Percentiles rank a stretch among this genome's conserved stretches.
Evolutionary conservation across 2,329 filamentous ascomycete genomes (phyloP).

Genomic region (Boeremia exigua): DNA sequence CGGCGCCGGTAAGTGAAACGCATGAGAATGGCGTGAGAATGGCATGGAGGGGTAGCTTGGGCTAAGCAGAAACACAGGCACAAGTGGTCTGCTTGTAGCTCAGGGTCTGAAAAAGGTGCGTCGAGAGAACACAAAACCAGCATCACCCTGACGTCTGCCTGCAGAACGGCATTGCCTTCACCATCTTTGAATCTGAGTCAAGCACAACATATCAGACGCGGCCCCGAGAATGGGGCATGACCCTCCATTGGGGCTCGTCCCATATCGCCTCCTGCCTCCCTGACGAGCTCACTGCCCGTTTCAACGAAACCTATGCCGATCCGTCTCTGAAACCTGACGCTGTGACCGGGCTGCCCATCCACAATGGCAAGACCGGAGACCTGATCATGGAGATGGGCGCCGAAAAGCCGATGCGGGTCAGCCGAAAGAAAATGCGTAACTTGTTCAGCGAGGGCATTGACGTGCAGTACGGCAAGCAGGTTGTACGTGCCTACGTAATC

Average conservation of each 20-base stretch:
- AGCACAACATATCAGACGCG: conserved; percentile 24
- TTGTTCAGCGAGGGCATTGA: conserved; percentile 30
- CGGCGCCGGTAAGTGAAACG: conserved; percentile 16
- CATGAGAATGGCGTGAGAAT: conserved; percentile 2
- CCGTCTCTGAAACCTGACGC: conserved; percentile 18
- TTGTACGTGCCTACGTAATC: conserved; percentile 11
- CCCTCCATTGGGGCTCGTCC: conserved; percentile 30
- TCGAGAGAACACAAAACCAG: conserved; percentile 1
- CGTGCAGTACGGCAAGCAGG: conserved; percentile 30
- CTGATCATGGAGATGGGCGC: conserved; percentile 30
- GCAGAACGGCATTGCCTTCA: conserved; percentile 18
- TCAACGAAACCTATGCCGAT: conserved; percentile 35
- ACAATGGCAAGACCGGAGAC: conserved; percentile 35
- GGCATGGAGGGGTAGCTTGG: conserved; percentile 16
- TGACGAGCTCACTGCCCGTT: conserved; percentile 21
- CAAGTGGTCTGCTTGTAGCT: conserved; percentile 20
- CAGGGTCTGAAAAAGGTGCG: conserved; percentile 24
- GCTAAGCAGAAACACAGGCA: conserved; percentile 15
- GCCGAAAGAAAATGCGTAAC: conserved; percentile 30
- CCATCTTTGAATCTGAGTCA: conserved; percentile 24
- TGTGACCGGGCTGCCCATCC: conserved; percentile 31
- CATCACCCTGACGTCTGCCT: conserved; percentile 4
- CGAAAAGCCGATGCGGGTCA: conserved; percentile 27
- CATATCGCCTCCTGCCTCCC: conserved; percentile 30
- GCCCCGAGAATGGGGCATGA: conserved; percentile 37